Percentiles rank a stretch among this genome's conserved stretches.
Conservation (phyloP, 805 yeast species). For the Grigorovia humatica region DNA sequence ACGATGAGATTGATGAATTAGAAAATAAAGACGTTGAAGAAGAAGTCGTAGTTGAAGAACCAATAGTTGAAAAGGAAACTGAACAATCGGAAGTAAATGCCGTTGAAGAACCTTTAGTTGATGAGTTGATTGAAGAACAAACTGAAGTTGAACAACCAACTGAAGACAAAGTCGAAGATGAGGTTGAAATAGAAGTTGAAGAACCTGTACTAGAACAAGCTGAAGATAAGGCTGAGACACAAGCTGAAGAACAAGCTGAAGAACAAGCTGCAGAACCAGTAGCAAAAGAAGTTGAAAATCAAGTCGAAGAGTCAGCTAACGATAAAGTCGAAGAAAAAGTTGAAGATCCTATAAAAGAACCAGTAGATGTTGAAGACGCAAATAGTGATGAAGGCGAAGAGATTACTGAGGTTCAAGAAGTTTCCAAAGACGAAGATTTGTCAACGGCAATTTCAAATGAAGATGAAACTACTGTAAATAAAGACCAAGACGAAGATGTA, state of each 20-base stretch:
- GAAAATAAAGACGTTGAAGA: conserved; percentile 6
- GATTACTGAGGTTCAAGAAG: conserved; percentile 3
- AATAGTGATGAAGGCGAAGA: conserved; percentile 5
- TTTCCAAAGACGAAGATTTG: neutral
- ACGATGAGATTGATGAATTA: conserved; percentile 5
- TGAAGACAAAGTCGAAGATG: conserved; percentile 5
- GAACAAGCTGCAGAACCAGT: conserved; percentile 10
- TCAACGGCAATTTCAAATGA: neutral
- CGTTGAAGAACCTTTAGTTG: neutral
- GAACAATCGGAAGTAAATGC: conserved; percentile 2
- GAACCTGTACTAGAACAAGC: conserved; percentile 4
- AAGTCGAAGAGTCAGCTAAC: conserved; percentile 3
- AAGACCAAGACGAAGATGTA: conserved; percentile 7
- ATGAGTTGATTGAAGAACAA: conserved; percentile 3
- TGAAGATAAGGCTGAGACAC: conserved; percentile 5
- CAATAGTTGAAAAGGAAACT: neutral
- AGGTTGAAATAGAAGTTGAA: conserved; percentile 3
- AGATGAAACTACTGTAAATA: conserved; percentile 1
- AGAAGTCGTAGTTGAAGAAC: conserved; percentile 1
- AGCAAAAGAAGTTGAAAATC: conserved; percentile 2
- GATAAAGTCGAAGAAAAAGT: too few relatives aligned
- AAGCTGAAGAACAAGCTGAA: conserved; percentile 4
- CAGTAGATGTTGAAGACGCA: conserved; percentile 7
- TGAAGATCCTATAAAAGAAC: conserved; percentile 1
- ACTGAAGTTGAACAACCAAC: conserved; percentile 4